These are phyloP conservation scores for Kalaharituber pfeilii DNA, from an alignment of 2,329 filamentous ascomycete species.

Conservation along the genomic window DNA sequence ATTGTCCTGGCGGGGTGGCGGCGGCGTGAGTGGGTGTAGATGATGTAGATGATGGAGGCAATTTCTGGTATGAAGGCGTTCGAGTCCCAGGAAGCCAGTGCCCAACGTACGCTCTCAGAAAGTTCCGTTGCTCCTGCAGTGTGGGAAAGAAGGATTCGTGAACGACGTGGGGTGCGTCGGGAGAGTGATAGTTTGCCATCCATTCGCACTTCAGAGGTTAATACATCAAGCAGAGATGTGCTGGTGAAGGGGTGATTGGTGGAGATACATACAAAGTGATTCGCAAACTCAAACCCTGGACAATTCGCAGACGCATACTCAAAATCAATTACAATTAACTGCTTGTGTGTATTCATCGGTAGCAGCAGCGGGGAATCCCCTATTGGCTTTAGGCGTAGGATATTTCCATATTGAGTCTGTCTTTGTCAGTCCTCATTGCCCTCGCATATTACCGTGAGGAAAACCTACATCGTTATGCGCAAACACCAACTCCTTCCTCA, in stretches of 20 bases:
- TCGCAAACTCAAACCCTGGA: conserved; percentile 79
- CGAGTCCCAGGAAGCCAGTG: conserved; percentile 44
- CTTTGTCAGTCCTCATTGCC: conserved; percentile 15
- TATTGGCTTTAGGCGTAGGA: conserved; percentile 46
- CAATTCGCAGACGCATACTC: conserved; percentile 88
- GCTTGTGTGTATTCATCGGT: conserved; percentile 61
- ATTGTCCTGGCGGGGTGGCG: conserved; percentile 31
- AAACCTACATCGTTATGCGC: conserved; percentile 80
- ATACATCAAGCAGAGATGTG: neutral
- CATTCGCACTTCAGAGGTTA: conserved; percentile 54
- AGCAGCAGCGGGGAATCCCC: conserved; percentile 4
- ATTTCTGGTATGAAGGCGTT: conserved; percentile 24
- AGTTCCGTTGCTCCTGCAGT: conserved; percentile 62
- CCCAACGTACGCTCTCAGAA: conserved; percentile 70
- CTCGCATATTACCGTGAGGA: neutral
- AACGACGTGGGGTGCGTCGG: conserved; percentile 47
- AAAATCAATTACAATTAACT: conserved; percentile 93
- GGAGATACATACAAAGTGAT: conserved; percentile 72
- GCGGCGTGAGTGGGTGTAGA: conserved; percentile 16
- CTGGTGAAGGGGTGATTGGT: neutral
- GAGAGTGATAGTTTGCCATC: conserved; percentile 92
- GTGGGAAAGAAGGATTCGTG: conserved; percentile 48
- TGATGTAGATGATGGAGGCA: conserved; percentile 21
- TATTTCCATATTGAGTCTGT: conserved; percentile 95
- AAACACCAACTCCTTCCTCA: conserved; percentile 69